A percentile compares a stretch with the other conserved stretches of the same genome.
Evolutionary conservation across 805 yeast genomes (phyloP).

Genomic region (Yarrowia sp.): DNA sequence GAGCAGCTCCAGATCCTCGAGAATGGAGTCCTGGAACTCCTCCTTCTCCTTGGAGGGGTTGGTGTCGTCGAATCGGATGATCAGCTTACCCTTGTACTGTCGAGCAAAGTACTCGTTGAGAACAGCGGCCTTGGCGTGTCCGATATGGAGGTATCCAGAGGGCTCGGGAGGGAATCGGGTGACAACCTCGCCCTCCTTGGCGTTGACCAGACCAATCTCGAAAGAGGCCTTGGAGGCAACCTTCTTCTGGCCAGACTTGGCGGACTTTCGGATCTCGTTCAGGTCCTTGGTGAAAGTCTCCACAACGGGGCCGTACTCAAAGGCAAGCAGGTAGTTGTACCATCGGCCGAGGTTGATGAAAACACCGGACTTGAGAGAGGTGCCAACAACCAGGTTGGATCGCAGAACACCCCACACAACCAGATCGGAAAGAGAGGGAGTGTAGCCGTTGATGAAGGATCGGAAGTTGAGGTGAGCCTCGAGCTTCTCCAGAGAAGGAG

Average conservation of each 20-base stretch:
- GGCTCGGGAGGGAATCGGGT: constrained; percentile 99
- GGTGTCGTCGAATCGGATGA: constrained; percentile 97
- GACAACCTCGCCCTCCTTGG: constrained; percentile 92
- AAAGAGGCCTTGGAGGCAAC: constrained; percentile 93
- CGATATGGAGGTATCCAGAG: constrained; percentile 97
- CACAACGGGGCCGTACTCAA: constrained; percentile 69
- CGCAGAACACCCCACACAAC: constrained; percentile 93
- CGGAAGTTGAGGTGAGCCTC: constrained; percentile 86
- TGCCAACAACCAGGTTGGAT: constrained; percentile 91
- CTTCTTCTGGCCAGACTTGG: constrained; percentile 73
- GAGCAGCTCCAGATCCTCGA: constrained; percentile 87
- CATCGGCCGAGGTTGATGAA: constrained; percentile 91
- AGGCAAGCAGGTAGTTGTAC: constrained; percentile 77
- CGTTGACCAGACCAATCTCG: constrained; percentile 90
- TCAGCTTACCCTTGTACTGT: constrained; percentile 93
- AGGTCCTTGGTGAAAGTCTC: constrained; percentile 72
- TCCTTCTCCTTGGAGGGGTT: constrained; percentile 96
- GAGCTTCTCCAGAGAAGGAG: constrained; percentile 76
- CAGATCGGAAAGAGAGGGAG: constrained; percentile 78
- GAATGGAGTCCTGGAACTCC: constrained; percentile 92
- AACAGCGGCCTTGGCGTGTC: constrained; percentile 98
- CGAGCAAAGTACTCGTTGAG: constrained; percentile 96
- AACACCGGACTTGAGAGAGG: constrained; percentile 82
- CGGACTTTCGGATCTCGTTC: constrained; percentile 73
- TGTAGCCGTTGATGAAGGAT: constrained; percentile 73